Base-by-base conservation (phyloP, 306 rosid species). In the Oemleria cerasiformis region DNA sequence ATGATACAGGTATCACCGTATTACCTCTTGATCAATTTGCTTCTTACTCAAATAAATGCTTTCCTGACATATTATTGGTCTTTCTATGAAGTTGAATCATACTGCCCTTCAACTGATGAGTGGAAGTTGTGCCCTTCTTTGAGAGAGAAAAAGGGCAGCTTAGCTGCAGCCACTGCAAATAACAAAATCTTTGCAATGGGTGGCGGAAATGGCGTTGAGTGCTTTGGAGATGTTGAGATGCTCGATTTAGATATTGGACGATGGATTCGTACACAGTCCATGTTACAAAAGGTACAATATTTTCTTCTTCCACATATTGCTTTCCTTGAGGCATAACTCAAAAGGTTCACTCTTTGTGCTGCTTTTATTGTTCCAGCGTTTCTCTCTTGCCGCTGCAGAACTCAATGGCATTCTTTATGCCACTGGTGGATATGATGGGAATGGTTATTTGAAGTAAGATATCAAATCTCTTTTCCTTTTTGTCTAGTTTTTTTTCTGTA, bases 111-210 rank as follows among this genome's bases (percentile, higher is more conserved):
- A 70, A 55, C 40, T 53, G 85, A 88, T 55, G 78, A 73, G 63
- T 91, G 97, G 99, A 86, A 89, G 21, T 12, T 30, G 66, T 23
- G 89, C 68, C 96, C 97, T 78, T 78, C 96, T 42, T 47, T 94
- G 78, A 85, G 73, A 77, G 72, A 79, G 74, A 79, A 65, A 74
- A 94, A 85, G 78, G 97, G 97, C 63, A 87, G 96, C 75, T 82
- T 88, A 47, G 81, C 87, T 60, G 85, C 78, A 77, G 85, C 84
- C 72, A 76, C 77, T 72, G 49, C 78, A 50, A 82, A 72, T 70
- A 59, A 79, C 45, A 80, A 82, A 79, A 10, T 82, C 61, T 91
- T 82, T 79, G 80, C 77, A 42, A 55, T 86, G 73, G 88, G 86
- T 67, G 82, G 88, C 12, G 87, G 87, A 17, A 79, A 87, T 73